Base-by-base conservation (phyloP, 1,139 yeast species). In the Blastobotrys apis region DNA sequence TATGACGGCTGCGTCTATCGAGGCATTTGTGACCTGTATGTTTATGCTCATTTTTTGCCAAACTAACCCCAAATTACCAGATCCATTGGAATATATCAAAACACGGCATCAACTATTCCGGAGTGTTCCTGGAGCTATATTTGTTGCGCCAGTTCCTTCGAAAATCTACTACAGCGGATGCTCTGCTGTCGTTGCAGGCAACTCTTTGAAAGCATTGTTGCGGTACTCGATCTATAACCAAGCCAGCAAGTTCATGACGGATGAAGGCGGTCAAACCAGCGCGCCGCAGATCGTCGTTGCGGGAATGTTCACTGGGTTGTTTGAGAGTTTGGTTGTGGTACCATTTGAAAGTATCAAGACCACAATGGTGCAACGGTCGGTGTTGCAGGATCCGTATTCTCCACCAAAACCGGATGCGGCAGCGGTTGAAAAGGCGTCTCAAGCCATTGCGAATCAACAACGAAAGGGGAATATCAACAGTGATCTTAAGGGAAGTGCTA, bases 341-440 rank as follows among this genome's bases (percentile, higher is more conserved):
- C 98, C 98, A 0, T 90, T 92, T 65, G 98, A 92, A 58, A 85
- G 65, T 50, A 74, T 88, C 54, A 88, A 90, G 61, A 82, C 86
- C 4, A 75, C 87, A 12, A 81, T 87, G 92, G 81, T 90, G 51
- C 95, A 90, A 37, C 42, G 63, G 23, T 55, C 57, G 27, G 45
- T 44, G 33, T 37, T 3, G 2, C 15, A 31, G 4, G 43, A 39
- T 3, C 3, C 13, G 37, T 13, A 16, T 19, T 31, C 45, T 19
- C 38, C 40, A 19, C 36, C 36, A 16, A 16, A 33, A 17, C 23
- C 36, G 26, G 25, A 9, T 4, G 36, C 15, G 13, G 23, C 36
- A 6, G 25, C 17, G 4, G 26, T 10, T 6, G 9, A 23, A 6
- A 23, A 23, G 10, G 9, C 10, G 10, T 23, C 26, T 10, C 6